These are phyloP conservation scores for Coemansia sp. DNA, from an alignment of 192 early-diverging fungal species.

Conservation along the genomic window DNA sequence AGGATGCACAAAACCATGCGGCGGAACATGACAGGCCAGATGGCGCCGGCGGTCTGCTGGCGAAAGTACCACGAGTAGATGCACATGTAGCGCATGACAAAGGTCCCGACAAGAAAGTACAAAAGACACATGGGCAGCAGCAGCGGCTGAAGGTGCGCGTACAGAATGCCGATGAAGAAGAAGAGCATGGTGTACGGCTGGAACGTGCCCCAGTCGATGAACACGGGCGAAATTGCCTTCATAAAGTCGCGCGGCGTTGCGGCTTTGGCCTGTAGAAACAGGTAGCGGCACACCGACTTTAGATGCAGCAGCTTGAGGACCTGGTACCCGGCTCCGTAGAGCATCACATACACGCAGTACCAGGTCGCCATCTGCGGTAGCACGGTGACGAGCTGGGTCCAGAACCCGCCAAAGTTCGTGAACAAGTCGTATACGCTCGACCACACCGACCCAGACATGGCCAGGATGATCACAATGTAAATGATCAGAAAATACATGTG, in stretches of 20 bases:
- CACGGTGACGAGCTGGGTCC: constrained; percentile 57
- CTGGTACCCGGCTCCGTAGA: constrained; percentile 67
- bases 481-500: constrained; percentile 72
- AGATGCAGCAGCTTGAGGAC: constrained; percentile 68
- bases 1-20: constrained; percentile 63
- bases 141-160: constrained; percentile 68
- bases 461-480: constrained; percentile 74
- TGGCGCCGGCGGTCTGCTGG: constrained; percentile 63
- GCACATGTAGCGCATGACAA: constrained; percentile 75
- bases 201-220: constrained; percentile 67
- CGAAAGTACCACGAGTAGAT: constrained; percentile 77
- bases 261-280: constrained; percentile 35
- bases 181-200: constrained; percentile 68
- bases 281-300: constrained; percentile 55
- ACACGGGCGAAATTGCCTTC: constrained; percentile 65
- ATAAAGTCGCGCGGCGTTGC: constrained; percentile 76
- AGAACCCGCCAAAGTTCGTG: constrained; percentile 62
- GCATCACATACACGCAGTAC: constrained; percentile 73
- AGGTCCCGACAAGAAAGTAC: constrained; percentile 62
- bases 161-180: constrained; percentile 72
- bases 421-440: constrained; percentile 63
- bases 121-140: constrained; percentile 68
- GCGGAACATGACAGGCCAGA: constrained; percentile 71
- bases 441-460: constrained; percentile 63
- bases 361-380: constrained; percentile 74